phyloP scores from a whole-genome alignment of 1,284 basidiomycete genomes.

The Ustilago tritici region DNA sequence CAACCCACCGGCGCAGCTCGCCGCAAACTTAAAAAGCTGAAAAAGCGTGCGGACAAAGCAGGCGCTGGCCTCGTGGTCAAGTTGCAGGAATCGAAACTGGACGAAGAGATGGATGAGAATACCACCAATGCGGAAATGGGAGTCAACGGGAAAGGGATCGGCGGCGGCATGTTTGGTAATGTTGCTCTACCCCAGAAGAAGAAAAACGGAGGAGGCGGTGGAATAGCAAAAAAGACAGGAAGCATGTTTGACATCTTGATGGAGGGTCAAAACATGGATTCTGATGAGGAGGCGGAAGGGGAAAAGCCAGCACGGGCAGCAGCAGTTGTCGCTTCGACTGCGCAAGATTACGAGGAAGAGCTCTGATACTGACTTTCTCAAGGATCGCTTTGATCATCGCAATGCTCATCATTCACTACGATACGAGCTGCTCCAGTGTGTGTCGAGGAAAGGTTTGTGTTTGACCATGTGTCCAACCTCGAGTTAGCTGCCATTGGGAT shows the following conservation, averaged over 20 bases:
- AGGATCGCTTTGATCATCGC: too few species aligned
- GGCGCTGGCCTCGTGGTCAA: constrained; percentile 43
- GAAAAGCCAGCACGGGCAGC: neutral
- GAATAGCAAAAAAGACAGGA: constrained; percentile 19
- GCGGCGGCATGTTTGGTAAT: constrained; percentile 37
- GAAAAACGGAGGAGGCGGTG: neutral
- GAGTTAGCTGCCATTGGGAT: too few species aligned
- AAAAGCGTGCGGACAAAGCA: constrained; percentile 38
- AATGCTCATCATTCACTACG: too few species aligned
- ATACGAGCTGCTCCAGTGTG: too few species aligned
- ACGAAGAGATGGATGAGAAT: constrained; percentile 1
- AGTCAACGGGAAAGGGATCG: constrained; percentile 10
- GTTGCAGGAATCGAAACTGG: constrained; percentile 31
- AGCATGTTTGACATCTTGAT: constrained; percentile 49
- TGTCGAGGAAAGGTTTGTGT: too few species aligned
- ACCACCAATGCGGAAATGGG: neutral
- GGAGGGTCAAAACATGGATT: constrained; percentile 23
- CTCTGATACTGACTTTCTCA: neutral
- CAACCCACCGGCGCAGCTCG: constrained; percentile 16
- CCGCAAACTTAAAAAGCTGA: constrained; percentile 50
- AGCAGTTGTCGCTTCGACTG: neutral
- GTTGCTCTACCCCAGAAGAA: neutral
- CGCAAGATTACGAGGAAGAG: constrained; percentile 35
- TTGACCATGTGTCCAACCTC: too few species aligned
- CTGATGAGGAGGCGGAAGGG: constrained; percentile 14